Base-by-base conservation (phyloP, 345 rosid species). In the Salix purpurea region DNA sequence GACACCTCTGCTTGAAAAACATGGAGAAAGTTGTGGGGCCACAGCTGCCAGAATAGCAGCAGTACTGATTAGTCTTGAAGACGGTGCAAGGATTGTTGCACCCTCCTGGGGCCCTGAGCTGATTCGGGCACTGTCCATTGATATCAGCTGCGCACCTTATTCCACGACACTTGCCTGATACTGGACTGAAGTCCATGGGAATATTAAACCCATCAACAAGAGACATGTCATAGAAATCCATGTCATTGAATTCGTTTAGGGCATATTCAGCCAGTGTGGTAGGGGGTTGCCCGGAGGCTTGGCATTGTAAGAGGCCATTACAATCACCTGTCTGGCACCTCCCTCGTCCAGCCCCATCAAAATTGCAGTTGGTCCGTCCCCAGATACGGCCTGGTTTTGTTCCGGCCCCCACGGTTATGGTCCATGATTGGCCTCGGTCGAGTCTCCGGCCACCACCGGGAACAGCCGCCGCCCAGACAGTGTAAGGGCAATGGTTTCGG, bases 251-350 rank as follows among this genome's bases (percentile, higher is more conserved):
- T 36, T 36, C 7, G 37, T 36, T 36, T 0, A 36, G 6, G 37
- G 6, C 37, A 36, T 36, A 5, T 36, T 36, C 37, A 36, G 7
- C 37, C 37, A 36, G 37, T 36, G 37, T 36, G 37, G 5, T 36
- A 5, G 37, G 7, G 7, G 37, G 37, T 36, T 36, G 37, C 7
- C 7, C 37, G 37, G 5, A 5, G 7, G 37, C 37, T 36, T 36
- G 37, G 37, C 37, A 36, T 36, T 36, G 37, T 36, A 36, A 36
- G 37, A 89, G 90, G 4, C 74, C 81, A 0, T 74, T 36, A 1
- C 97, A 90, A 26, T 88, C 93, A 5, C 94, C 91, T 0, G 90
- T 90, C 71, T 84, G 21, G 4, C 97, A 92, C 19, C 72, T 71
- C 16, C 83, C 87, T 2, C 26, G 28, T 1, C 85, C 85, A 4